phyloP scores from a whole-genome alignment of 768 basidiomycete genomes.

The Mycena vulgaris region DNA sequence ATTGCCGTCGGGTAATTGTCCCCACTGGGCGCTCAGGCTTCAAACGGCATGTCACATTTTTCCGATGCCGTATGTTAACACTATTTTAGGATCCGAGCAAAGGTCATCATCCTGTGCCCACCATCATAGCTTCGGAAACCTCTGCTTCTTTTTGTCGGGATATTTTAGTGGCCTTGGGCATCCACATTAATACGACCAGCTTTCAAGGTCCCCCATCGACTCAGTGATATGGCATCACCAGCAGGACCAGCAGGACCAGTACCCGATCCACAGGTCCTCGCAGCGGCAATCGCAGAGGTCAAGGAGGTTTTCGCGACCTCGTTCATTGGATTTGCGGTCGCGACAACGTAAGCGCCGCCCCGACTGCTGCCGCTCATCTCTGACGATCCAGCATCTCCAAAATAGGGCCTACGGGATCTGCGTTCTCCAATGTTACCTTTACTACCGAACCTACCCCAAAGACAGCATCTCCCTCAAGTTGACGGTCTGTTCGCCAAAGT shows the following conservation, averaged over 20 bases:
- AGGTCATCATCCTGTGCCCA: neutral
- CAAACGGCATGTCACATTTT: neutral
- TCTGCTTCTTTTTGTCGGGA: neutral
- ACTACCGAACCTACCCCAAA: constrained; percentile 24
- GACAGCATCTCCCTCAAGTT: constrained; percentile 19
- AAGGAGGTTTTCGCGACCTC: constrained; percentile 29
- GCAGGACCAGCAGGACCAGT: neutral
- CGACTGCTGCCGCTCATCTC: neutral
- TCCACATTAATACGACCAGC: too few relatives aligned
- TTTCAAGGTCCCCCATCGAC: neutral
- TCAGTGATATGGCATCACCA: constrained; percentile 3
- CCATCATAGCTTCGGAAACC: neutral
- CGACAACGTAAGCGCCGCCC: constrained; percentile 14
- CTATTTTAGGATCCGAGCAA: neutral
- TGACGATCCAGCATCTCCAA: neutral
- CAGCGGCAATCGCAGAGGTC: constrained; percentile 13
- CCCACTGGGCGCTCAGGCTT: too few relatives aligned
- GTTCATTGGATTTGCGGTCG: constrained; percentile 32
- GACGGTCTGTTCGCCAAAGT: constrained; percentile 6
- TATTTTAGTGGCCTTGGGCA: too few relatives aligned
- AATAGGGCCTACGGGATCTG: constrained; percentile 26
- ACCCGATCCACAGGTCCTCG: constrained; percentile 5
- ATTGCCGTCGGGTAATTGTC: too few relatives aligned
- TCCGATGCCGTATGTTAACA: neutral
- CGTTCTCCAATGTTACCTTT: constrained; percentile 21